Base-by-base conservation (phyloP, 2,329 filamentous ascomycete species). In the Coleophoma eucalyptorum region DNA sequence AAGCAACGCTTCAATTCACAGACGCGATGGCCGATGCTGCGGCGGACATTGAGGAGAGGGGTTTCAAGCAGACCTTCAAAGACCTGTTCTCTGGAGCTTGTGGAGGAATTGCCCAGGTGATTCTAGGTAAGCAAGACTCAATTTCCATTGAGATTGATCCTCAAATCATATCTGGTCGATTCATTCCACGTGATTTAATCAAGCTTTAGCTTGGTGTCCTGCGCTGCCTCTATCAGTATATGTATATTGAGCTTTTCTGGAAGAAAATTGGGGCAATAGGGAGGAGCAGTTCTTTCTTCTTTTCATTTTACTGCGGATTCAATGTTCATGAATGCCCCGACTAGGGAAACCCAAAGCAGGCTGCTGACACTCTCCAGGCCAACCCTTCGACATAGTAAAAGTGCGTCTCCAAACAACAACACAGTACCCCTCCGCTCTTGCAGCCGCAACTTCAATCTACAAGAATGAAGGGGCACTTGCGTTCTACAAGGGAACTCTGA, bases 401-500 rank as follows among this genome's bases (percentile, higher is more conserved):
- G 94, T 99, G 63, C 89, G 94, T 50, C 80, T 99, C 45, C 94
- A 99, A 71, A 99, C 94, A 15, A 88, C 87, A 49, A 84, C 80
- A 19, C 81, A 89, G 60, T 96, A 97, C 77, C 78, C 81, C 48
- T 86, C 83, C 58, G 94, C 94, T 48, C 72, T 95, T 43, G 79
- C 90, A 62, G 90, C 89, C 59, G 94, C 92, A 7, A 79, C 80
- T 47, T 83, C 87, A 56, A 97, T 99, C 73, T 90, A 90, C 72
- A 84, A 83, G 63, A 86, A 90, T 64, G 94, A 99, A 70, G 94
- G 94, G 2, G 79, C 91, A 2, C 73, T 89, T 12, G 94, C 94
- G 51, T 99, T 99, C 77, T 99, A 99, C 83, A 99, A 99, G 73
- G 94, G 94, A 64, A 97, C 94, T 0, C 78, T 99, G 50, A 97